Conservation (phyloP, 2,329 filamentous ascomycete genomes). For the Taxawa tesnikishii region DNA sequence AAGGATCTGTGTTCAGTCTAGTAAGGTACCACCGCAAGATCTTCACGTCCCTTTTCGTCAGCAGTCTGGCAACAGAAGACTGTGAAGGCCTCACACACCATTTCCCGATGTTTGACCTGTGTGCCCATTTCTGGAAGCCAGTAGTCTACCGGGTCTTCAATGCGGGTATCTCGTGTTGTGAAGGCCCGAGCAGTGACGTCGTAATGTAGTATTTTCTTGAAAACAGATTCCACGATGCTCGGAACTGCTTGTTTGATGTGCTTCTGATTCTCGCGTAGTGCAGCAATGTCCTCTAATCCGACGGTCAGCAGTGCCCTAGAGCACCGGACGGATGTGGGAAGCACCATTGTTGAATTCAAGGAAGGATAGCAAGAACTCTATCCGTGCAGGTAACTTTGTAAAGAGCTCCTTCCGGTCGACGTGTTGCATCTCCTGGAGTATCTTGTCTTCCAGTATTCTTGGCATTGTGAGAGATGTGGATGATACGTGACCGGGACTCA, state of each 20-base stretch:
- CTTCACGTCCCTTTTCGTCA: too few species aligned
- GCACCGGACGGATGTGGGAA: background rate
- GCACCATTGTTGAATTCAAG: slow-evolving; percentile 46
- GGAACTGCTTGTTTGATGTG: slow-evolving; percentile 76
- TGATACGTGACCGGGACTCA: too few species aligned
- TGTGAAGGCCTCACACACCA: slow-evolving; percentile 23
- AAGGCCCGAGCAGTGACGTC: slow-evolving; percentile 75
- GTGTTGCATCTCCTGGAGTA: slow-evolving; percentile 40
- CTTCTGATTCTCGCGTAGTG: slow-evolving; percentile 55
- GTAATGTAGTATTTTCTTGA: slow-evolving; percentile 67
- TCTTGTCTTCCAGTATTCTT: too few species aligned
- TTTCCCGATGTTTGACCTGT: slow-evolving; percentile 65
- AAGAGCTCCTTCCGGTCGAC: slow-evolving; percentile 61
- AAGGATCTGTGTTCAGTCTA: slow-evolving; percentile 63
- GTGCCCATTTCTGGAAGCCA: slow-evolving; percentile 55
- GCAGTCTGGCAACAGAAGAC: background rate
- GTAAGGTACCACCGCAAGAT: slow-evolving; percentile 64
- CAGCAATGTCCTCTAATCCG: slow-evolving; percentile 54
- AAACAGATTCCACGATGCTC: slow-evolving; percentile 72
- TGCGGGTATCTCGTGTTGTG: slow-evolving; percentile 46
- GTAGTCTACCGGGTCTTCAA: slow-evolving; percentile 54
- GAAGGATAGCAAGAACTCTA: slow-evolving; percentile 63
- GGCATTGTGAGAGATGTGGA: too few species aligned
- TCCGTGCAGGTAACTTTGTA: slow-evolving; percentile 54
- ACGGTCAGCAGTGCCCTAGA: slow-evolving; percentile 8